Conservation (phyloP, 2,329 filamentous ascomycete species). For the Cladosporium sp. region DNA sequence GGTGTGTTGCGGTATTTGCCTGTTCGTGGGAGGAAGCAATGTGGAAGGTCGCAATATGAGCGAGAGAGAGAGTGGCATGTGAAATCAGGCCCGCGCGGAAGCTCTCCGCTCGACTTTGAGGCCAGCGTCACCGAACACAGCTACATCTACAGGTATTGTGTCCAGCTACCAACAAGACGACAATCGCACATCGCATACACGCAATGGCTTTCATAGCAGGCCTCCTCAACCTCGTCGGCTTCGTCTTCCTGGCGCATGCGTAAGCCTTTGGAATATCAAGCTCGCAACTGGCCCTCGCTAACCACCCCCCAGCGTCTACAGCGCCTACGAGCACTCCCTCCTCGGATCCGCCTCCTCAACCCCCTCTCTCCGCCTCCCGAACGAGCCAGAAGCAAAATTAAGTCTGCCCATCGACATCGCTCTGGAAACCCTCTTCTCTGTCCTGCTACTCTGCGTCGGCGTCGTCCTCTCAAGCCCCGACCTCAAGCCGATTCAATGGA, state of each 20-base stretch:
- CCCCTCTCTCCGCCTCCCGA: constrained; percentile 31
- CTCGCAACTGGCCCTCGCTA: constrained; percentile 20
- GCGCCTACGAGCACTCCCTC: constrained; percentile 85
- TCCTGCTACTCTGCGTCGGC: constrained; percentile 77
- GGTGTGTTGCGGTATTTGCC: background rate
- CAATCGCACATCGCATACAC: background rate
- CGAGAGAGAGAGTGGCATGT: background rate
- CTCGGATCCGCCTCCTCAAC: constrained; percentile 55
- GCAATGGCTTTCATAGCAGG: constrained; percentile 15
- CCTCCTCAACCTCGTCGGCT: constrained; percentile 66
- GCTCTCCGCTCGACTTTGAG: constrained; percentile 3
- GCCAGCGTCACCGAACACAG: background rate
- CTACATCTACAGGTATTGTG: background rate
- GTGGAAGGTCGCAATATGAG: background rate
- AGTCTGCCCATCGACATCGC: constrained; percentile 79
- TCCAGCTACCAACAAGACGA: background rate
- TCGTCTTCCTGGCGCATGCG: constrained; percentile 83
- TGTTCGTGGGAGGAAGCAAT: background rate
- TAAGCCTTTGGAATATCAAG: constrained; percentile 51
- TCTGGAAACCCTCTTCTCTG: constrained; percentile 79
- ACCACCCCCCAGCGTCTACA: constrained; percentile 73
- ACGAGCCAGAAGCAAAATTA: constrained; percentile 37
- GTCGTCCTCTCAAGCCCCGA: constrained; percentile 76
- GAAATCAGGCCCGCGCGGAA: constrained; percentile 11
- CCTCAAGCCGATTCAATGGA: constrained; percentile 82